phyloP scores from a whole-genome alignment of 495 filamentous ascomycete species.

The Penicillium arizonense region DNA sequence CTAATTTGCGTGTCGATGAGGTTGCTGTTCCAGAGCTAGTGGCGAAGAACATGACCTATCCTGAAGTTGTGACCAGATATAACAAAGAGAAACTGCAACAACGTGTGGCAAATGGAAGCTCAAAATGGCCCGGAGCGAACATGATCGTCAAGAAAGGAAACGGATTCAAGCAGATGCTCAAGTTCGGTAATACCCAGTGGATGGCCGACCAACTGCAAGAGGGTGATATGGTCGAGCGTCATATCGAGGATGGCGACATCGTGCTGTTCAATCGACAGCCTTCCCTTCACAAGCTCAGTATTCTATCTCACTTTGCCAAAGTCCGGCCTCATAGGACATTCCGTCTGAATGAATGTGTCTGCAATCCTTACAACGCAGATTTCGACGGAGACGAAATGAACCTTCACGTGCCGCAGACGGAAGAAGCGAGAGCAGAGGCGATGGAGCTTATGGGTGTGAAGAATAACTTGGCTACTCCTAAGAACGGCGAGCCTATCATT shows the following conservation, averaged over 20 bases:
- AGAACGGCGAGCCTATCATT: constrained; percentile 98
- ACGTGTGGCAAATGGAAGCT: constrained; percentile 68
- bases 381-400: constrained; percentile 99
- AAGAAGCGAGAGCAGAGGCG: constrained; percentile 92
- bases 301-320: constrained; percentile 90
- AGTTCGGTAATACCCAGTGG: constrained; percentile 65
- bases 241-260: constrained; percentile 93
- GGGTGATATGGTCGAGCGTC: constrained; percentile 90
- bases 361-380: constrained; percentile 98
- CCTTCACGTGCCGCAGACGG: constrained; percentile 94
- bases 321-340: constrained; percentile 95
- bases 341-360: constrained; percentile 96
- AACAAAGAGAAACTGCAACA: constrained; percentile 79
- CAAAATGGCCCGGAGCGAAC: constrained; percentile 84
- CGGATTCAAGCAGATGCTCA: constrained; percentile 67
- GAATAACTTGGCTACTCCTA: constrained; percentile 90
- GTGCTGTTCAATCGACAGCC: constrained; percentile 98
- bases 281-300: constrained; percentile 96
- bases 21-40: constrained; percentile 89
- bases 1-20: constrained; percentile 89
- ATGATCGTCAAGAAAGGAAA: constrained; percentile 71
- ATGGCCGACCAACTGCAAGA: constrained; percentile 69
- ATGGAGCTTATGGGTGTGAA: constrained; percentile 98
- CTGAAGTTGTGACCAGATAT: constrained; percentile 76
- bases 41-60: constrained; percentile 92